Conservation (phyloP, 2,329 filamentous ascomycete species). For the Scleromitrula shiraiana region DNA sequence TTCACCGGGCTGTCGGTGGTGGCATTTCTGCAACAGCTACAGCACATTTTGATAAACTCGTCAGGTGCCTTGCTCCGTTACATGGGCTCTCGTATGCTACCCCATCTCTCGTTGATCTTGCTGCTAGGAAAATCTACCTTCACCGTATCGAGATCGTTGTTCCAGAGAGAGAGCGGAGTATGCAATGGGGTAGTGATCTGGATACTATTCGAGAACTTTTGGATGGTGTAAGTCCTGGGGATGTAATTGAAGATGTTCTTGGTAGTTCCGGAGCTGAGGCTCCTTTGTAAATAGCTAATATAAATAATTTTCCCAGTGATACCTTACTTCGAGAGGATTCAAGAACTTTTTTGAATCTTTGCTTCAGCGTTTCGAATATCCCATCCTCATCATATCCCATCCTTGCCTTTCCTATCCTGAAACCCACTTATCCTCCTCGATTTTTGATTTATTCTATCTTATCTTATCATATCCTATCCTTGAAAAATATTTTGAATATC, state of each 20-base stretch:
- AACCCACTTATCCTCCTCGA: too few species aligned
- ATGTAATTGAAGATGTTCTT: constrained; percentile 58
- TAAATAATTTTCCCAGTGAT: too few species aligned
- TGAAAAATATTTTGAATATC: too few species aligned
- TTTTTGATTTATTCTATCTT: too few species aligned
- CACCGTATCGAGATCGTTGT: constrained; percentile 69
- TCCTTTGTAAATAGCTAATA: constrained; percentile 35
- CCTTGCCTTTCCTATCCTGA: too few species aligned
- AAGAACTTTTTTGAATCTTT: too few species aligned
- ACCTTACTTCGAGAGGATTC: too few species aligned
- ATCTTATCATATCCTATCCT: too few species aligned
- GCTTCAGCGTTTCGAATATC: too few species aligned
- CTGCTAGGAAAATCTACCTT: constrained; percentile 77
- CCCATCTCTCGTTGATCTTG: constrained; percentile 74
- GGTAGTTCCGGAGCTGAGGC: constrained; percentile 42
- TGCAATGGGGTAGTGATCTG: constrained; percentile 85
- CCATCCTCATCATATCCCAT: too few species aligned
- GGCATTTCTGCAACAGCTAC: constrained; percentile 75
- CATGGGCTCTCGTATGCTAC: constrained; percentile 76
- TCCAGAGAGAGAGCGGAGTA: constrained; percentile 69
- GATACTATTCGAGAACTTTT: constrained; percentile 61
- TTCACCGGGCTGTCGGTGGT: constrained; percentile 75
- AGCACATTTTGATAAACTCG: constrained; percentile 62
- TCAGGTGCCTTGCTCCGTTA: constrained; percentile 67
- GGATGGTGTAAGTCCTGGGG: constrained; percentile 51